phyloP scores from a whole-genome alignment of 2,329 filamentous ascomycete species.

The Paraphaeosphaeria sporulosa region DNA sequence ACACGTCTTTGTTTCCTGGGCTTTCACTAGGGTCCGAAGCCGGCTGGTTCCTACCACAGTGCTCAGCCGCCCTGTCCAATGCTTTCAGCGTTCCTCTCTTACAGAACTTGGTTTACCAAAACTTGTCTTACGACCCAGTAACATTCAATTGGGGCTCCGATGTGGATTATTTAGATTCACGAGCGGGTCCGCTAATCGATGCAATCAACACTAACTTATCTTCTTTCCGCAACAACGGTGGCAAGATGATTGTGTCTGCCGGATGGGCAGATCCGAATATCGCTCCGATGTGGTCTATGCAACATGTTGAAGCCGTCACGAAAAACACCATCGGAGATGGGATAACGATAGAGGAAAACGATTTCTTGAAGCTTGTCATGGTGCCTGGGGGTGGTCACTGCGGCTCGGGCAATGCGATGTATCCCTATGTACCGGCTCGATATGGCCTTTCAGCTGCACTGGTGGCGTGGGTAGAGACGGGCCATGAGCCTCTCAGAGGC shows the following conservation, averaged over 20 bases:
- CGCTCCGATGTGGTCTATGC: constrained; percentile 9
- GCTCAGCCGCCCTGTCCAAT: constrained; percentile 1
- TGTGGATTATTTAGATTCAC: neutral
- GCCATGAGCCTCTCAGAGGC: neutral
- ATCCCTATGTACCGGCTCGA: constrained; percentile 9
- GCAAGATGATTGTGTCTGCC: constrained; percentile 12
- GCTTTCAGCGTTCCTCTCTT: constrained; percentile 4
- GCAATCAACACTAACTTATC: constrained; percentile 9
- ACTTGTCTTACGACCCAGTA: constrained; percentile 4
- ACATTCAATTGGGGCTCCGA: constrained; percentile 12
- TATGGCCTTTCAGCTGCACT: constrained; percentile 10
- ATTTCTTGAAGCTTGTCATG: constrained; percentile 14
- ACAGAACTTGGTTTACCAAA: constrained; percentile 5
- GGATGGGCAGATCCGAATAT: constrained; percentile 14
- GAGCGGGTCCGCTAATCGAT: constrained; percentile 6
- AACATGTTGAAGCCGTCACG: constrained; percentile 14
- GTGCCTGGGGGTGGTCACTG: constrained; percentile 13
- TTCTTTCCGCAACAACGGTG: constrained; percentile 7
- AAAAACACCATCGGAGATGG: neutral
- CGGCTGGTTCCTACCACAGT: constrained; percentile 9
- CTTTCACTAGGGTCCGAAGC: constrained; percentile 7
- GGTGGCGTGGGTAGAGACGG: constrained; percentile 11
- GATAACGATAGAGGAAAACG: constrained; percentile 10
- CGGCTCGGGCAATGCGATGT: constrained; percentile 10
- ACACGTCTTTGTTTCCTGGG: constrained; percentile 5